Base-by-base conservation (phyloP, 163 green algal genomes). In the Coccomyxa subellipsoidea region DNA sequence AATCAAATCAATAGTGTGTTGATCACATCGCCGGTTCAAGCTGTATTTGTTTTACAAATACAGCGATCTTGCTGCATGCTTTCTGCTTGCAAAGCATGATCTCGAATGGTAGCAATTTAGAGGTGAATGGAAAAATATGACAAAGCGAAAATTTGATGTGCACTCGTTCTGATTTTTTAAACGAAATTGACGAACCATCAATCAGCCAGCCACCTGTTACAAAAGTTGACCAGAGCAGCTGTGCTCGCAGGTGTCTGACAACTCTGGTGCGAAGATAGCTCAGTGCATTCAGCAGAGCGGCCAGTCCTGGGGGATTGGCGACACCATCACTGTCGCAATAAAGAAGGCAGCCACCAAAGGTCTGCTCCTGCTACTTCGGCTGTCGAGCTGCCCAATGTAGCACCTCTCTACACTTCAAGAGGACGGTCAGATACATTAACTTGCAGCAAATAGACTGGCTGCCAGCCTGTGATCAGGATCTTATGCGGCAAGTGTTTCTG, bases 301-400 rank as follows among this genome's bases (percentile, higher is more conserved):
- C 84, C 87, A 78, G 71, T 79, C 29, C 23, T 89, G 59, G 78
- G 76, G 29, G 31, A 89, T 94, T 29, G 90, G 90, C 7, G 90
- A 94, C 82, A 86, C 89, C n/a, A 93, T 94, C 84, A 94, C 90
- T n/a, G 89, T 89, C 29, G 87, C 90, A 12, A 85, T 94, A 8
- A 93, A 94, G 82, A 90, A 90, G 38, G 83, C 87, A 35, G 73
- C 70, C 32, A 23, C 39, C 27, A 82, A 76, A 53, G 77, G 81
- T 73, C 12, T 29, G 47, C 47, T 29, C 47, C 47, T n/a, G n/a
- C n/a, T n/a, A n/a, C n/a, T n/a, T n/a, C n/a, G n/a, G n/a, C n/a
- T n/a, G n/a, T n/a, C n/a, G n/a, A n/a, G n/a, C n/a, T n/a, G n/a
- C n/a, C n/a, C n/a, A n/a, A n/a, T n/a, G n/a, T n/a, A n/a, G n/a